A percentile compares a stretch with the other conserved stretches of the same genome.
Conservation (phyloP, 306 rosid species). For the Cucurbita maxima region DNA sequence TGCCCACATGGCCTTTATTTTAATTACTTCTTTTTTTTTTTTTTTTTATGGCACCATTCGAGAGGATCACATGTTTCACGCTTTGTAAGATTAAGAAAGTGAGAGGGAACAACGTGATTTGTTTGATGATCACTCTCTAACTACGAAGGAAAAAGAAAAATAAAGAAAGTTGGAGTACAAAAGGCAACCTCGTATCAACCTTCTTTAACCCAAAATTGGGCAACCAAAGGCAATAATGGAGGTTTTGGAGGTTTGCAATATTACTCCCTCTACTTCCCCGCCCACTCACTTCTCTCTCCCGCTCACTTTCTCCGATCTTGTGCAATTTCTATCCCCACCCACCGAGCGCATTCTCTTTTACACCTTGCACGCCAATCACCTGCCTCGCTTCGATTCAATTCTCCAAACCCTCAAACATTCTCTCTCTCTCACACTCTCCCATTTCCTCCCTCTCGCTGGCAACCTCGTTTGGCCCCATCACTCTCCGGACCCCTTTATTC, state of each 20-base stretch:
- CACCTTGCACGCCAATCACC: not conserved
- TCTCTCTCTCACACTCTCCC: constrained; percentile 30
- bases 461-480: constrained; percentile 14
- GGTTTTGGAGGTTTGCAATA: not conserved
- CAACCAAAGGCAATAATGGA: not conserved
- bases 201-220: not conserved
- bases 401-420: constrained; percentile 8
- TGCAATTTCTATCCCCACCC: constrained; percentile 19
- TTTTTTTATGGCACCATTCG: too few species aligned
- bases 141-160: too few species aligned
- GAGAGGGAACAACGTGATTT: too few species aligned
- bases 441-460: constrained; percentile 24
- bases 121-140: too few species aligned
- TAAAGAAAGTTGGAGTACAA: too few species aligned
- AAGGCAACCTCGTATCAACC: too few species aligned
- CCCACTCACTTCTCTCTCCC: constrained; percentile 1
- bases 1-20: too few species aligned
- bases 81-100: too few species aligned
- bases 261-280: not conserved
- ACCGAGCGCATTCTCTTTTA: constrained; percentile 24
- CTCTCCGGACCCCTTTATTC: constrained; percentile 11
- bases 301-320: constrained; percentile 19
- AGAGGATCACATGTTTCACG: too few species aligned
- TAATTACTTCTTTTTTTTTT: too few species aligned
- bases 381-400: not conserved